These are phyloP conservation scores for Polygonum maritimum DNA, from an alignment of 148 eudicot genomes.

Conservation along the genomic window DNA sequence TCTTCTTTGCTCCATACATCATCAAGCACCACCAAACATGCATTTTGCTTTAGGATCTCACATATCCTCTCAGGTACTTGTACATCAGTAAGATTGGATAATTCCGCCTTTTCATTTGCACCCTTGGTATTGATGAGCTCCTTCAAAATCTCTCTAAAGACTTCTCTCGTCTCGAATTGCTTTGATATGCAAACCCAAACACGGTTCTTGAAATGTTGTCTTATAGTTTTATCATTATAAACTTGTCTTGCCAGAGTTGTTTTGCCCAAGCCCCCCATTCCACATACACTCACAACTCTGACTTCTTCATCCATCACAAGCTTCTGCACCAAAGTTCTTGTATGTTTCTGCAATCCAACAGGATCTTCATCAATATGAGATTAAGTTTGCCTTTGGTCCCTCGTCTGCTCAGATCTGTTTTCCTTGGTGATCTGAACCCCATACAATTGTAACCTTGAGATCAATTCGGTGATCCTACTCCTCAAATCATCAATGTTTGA, in stretches of 20 bases:
- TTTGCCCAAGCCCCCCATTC: background rate
- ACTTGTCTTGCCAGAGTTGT: background rate
- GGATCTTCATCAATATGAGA: background rate
- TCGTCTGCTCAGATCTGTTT: background rate
- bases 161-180: background rate
- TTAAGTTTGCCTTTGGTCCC: background rate
- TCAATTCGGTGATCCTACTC: background rate
- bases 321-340: background rate
- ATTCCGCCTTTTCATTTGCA: background rate
- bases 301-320: background rate
- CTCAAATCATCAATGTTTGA: background rate
- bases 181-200: background rate
- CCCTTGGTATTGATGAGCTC: background rate
- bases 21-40: background rate
- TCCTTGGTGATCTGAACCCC: background rate
- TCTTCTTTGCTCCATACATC: background rate
- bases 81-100: background rate
- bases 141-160: background rate
- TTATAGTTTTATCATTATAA: background rate
- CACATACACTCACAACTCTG: background rate
- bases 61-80: background rate
- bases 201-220: background rate
- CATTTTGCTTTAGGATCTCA: background rate
- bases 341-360: background rate
- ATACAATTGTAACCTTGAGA: background rate